phyloP scores from a whole-genome alignment of 2,329 filamentous ascomycete genomes.

The Ophiocordyceps australis region DNA sequence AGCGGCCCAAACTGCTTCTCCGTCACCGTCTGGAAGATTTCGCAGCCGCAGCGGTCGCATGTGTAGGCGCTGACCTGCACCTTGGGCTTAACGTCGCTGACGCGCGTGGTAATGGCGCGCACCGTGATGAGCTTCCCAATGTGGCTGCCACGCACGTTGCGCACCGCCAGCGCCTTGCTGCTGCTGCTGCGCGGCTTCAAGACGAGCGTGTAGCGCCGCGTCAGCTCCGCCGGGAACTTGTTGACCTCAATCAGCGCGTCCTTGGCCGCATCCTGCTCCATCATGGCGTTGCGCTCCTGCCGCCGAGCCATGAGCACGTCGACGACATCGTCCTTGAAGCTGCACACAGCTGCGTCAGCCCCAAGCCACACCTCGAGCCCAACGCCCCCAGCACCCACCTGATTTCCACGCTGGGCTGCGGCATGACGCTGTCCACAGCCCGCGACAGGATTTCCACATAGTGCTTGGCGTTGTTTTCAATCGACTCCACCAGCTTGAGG shows the following conservation, averaged over 20 bases:
- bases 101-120: constrained; percentile 81
- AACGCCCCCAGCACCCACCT: constrained; percentile 32
- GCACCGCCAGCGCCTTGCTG: constrained; percentile 61
- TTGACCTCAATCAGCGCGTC: constrained; percentile 50
- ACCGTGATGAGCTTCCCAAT: constrained; percentile 87
- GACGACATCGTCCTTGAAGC: constrained; percentile 93
- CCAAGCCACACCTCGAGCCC: no score
- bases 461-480: constrained; percentile 83
- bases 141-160: constrained; percentile 83
- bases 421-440: constrained; percentile 77
- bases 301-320: constrained; percentile 93
- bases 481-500: constrained; percentile 59
- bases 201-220: constrained; percentile 82
- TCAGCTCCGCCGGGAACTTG: constrained; percentile 82
- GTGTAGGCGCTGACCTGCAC: constrained; percentile 98
- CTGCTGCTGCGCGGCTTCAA: constrained; percentile 81
- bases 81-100: constrained; percentile 93
- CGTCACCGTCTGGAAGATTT: constrained; percentile 91
- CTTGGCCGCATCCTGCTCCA: constrained; percentile 47
- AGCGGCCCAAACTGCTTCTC: constrained; percentile 84
- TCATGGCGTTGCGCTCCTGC: constrained; percentile 65
- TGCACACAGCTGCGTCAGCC: constrained; percentile 12
- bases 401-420: constrained; percentile 56
- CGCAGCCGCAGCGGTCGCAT: constrained; percentile 87
- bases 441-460: constrained; percentile 85